Conservation (phyloP, 495 filamentous ascomycete species). For the Aspergillus avenaceus region DNA sequence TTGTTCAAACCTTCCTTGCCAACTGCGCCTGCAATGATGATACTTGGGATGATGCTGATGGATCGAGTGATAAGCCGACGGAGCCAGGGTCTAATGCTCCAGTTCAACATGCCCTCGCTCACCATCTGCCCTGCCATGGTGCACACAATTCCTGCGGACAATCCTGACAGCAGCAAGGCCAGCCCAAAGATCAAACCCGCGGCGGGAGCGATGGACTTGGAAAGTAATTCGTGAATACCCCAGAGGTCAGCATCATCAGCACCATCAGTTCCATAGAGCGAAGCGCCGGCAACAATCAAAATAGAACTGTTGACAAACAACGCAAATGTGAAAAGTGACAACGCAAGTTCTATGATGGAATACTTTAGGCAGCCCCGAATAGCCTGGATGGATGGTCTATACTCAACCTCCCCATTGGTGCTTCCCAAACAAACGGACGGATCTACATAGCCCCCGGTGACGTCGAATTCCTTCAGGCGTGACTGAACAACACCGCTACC, state of each 20-base stretch:
- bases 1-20: constrained; percentile 65
- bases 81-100: constrained; percentile 66
- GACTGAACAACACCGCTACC: constrained; percentile 86
- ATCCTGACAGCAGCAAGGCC: constrained; percentile 71
- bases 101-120: constrained; percentile 71
- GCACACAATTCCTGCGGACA: constrained; percentile 74
- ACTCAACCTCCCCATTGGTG: constrained; percentile 51
- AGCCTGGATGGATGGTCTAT: constrained; percentile 72
- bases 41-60: constrained; percentile 75
- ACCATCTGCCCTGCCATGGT: constrained; percentile 85
- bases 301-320: constrained; percentile 93
- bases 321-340: constrained; percentile 86
- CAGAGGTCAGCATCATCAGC: constrained; percentile 71
- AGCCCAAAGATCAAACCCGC: constrained; percentile 74
- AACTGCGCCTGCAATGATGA: constrained; percentile 76
- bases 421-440: constrained; percentile 33
- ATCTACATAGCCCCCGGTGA: constrained; percentile 52
- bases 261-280: constrained; percentile 56
- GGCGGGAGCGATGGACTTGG: constrained; percentile 62
- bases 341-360: constrained; percentile 67
- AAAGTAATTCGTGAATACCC: constrained; percentile 74
- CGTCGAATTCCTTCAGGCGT: constrained; percentile 75
- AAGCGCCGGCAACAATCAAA: constrained; percentile 81
- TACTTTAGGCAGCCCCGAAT: constrained; percentile 78
- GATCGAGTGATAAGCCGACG: constrained; percentile 65